A percentile compares a stretch with the other conserved stretches of the same genome.
phyloP scores from a whole-genome alignment of 148 eudicot species.

The Agrostemma githago region DNA sequence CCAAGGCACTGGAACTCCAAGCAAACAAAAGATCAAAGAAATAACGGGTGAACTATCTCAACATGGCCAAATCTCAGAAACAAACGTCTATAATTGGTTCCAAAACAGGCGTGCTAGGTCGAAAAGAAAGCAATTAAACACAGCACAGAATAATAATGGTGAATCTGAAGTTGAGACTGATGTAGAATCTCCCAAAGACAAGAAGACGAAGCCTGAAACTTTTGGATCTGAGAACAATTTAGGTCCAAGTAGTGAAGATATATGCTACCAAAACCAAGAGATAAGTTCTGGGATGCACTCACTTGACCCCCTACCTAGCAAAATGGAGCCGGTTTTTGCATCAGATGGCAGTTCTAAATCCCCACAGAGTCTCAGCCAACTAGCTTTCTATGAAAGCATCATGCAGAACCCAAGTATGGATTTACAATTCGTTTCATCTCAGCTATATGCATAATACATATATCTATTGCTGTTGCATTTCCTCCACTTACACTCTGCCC shows the following conservation, averaged over 20 bases:
- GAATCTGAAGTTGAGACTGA: conserved; percentile 87
- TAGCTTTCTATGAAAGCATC: conserved; percentile 62
- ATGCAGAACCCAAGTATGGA: conserved; percentile 65
- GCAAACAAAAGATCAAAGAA: conserved; percentile 91
- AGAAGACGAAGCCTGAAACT: conserved; percentile 70
- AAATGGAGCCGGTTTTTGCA: conserved; percentile 47
- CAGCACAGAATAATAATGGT: conserved; percentile 51
- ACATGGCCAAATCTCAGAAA: conserved; percentile 86
- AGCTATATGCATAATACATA: neutral
- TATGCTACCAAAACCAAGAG: conserved; percentile 59
- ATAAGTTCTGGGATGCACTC: conserved; percentile 50
- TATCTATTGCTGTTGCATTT: neutral
- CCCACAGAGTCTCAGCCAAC: conserved; percentile 47
- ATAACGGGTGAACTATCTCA: conserved; percentile 69
- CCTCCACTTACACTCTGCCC: neutral
- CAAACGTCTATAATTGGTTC: conserved; percentile 95
- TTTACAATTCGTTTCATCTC: conserved; percentile 10
- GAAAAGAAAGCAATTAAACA: conserved; percentile 67
- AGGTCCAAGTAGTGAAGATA: conserved; percentile 44
- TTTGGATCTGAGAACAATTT: conserved; percentile 41
- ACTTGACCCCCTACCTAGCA: conserved; percentile 38
- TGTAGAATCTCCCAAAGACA: conserved; percentile 67
- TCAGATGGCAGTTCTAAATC: conserved; percentile 46
- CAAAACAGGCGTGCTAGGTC: conserved; percentile 94
- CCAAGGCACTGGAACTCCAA: conserved; percentile 82